Percentiles rank a stretch among this genome's conserved stretches.
These are phyloP conservation scores for Penicillium steckii DNA, from an alignment of 495 filamentous ascomycete species.

Conservation along the genomic window DNA sequence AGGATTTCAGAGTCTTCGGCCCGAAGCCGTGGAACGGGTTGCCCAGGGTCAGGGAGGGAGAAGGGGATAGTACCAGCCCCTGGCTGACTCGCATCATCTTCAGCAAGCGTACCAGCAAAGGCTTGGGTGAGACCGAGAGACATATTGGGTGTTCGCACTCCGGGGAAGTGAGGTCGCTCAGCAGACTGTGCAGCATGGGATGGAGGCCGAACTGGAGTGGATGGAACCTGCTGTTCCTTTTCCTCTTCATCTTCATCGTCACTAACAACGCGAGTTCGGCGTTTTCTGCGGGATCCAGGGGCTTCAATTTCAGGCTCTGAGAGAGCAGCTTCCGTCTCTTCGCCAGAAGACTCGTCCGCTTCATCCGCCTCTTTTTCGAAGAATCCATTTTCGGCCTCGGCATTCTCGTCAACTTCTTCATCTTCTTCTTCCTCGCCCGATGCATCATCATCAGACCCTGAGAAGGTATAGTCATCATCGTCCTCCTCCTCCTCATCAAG, in stretches of 20 bases:
- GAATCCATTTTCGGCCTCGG: conserved; percentile 34
- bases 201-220: conserved; percentile 35
- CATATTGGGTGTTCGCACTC: conserved; percentile 49
- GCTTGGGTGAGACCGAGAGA: conserved; percentile 84
- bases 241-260: conserved; percentile 55
- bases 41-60: conserved; percentile 53
- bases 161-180: conserved; percentile 51
- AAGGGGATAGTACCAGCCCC: conserved; percentile 48
- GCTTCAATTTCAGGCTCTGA: conserved; percentile 27
- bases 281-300: conserved; percentile 33
- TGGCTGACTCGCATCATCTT: conserved; percentile 42
- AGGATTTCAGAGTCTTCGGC: conserved; percentile 53
- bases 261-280: conserved; percentile 40
- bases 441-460: conserved; percentile 53
- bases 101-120: conserved; percentile 87
- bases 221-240: conserved; percentile 30
- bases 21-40: conserved; percentile 39
- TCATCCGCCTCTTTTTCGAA: conserved; percentile 43
- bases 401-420: conserved; percentile 30
- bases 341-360: conserved; percentile 34
- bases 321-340: conserved; percentile 19
- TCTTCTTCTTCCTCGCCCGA: conserved; percentile 32
- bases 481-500: conserved; percentile 60
- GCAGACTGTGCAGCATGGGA: conserved; percentile 25
- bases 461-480: conserved; percentile 54